Evolutionary conservation across 2,329 filamentous ascomycete genomes (phyloP).

Genomic region (Atkinsonella texensis): DNA sequence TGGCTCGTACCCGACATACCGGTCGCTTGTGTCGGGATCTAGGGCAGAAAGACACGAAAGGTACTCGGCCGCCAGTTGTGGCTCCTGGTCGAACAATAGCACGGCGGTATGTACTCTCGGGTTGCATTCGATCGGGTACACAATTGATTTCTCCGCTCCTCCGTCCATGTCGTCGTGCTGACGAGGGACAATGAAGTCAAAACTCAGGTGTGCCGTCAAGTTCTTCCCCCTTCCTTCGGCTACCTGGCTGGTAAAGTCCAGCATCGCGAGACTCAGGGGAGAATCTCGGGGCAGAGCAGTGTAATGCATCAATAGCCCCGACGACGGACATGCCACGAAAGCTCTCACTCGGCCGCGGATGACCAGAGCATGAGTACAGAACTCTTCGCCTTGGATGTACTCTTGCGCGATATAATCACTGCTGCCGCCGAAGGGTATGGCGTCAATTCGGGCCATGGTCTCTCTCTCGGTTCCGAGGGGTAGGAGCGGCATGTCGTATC

Average conservation of each 20-base stretch:
- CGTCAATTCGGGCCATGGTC: conserved; percentile 42
- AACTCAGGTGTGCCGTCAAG: not conserved
- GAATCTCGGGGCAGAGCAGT: conserved; percentile 42
- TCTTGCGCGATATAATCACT: conserved; percentile 54
- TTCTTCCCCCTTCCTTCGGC: conserved; percentile 34
- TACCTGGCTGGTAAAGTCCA: conserved; percentile 50
- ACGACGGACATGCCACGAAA: conserved; percentile 55
- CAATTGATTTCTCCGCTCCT: conserved; percentile 17
- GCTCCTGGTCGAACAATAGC: conserved; percentile 41
- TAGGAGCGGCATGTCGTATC: conserved; percentile 52
- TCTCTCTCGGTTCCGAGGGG: conserved; percentile 40
- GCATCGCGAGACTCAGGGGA: conserved; percentile 45
- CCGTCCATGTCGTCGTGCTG: not conserved
- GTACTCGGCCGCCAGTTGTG: conserved; percentile 39
- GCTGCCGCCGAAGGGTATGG: conserved; percentile 30
- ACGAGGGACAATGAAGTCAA: conserved; percentile 1
- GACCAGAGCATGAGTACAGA: conserved; percentile 59
- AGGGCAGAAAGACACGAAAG: conserved; percentile 43
- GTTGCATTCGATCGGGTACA: conserved; percentile 59
- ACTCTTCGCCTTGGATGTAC: conserved; percentile 50
- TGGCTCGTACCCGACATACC: conserved; percentile 10
- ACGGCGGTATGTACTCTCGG: conserved; percentile 58
- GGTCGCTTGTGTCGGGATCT: conserved; percentile 9
- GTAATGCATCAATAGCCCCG: conserved; percentile 56
- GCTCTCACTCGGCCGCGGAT: conserved; percentile 51